Conservation (phyloP, 257 asterid genomes). For the Ajuga chamaepitys region DNA sequence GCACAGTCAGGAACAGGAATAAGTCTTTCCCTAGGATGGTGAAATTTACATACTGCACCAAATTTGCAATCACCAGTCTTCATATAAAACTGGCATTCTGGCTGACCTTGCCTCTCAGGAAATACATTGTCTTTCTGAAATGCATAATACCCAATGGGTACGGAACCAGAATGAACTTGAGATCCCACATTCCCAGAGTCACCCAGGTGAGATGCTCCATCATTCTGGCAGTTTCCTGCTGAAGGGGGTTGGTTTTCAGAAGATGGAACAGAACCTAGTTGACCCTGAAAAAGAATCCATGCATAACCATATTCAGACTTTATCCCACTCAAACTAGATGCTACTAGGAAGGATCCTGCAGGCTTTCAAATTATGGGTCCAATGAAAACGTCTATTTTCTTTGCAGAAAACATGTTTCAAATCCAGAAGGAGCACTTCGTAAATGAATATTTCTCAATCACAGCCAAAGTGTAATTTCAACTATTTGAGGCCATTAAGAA, state of each 20-base stretch:
- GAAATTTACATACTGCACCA: constrained; percentile 90
- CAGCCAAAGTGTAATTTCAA: not conserved
- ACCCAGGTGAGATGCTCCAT: constrained; percentile 42
- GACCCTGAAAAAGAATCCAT: constrained; percentile 52
- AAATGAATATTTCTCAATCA: not conserved
- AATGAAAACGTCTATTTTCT: not conserved
- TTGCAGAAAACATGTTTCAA: not conserved
- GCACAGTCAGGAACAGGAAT: constrained; percentile 83
- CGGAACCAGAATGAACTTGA: constrained; percentile 54
- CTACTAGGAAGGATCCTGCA: constrained; percentile 7
- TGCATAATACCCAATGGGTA: constrained; percentile 66
- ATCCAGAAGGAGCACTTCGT: constrained; percentile 6
- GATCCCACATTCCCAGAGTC: constrained; percentile 45
- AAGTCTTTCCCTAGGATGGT: constrained; percentile 85
- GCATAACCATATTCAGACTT: constrained; percentile 12
- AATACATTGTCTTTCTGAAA: constrained; percentile 69
- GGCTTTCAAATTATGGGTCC: not conserved
- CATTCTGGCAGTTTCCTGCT: constrained; percentile 46
- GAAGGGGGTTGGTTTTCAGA: constrained; percentile 60
- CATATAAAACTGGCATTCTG: constrained; percentile 94
- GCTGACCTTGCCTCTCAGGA: constrained; percentile 96
- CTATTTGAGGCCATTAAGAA: not conserved
- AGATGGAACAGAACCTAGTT: constrained; percentile 65
- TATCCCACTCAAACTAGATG: constrained; percentile 10
- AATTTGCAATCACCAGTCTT: constrained; percentile 98